Evolutionary conservation across 176 grass and related monocot genomes (phyloP), one percentile per base, ranked within the genome.

Genomic region (Cenchrus americanus): DNA sequence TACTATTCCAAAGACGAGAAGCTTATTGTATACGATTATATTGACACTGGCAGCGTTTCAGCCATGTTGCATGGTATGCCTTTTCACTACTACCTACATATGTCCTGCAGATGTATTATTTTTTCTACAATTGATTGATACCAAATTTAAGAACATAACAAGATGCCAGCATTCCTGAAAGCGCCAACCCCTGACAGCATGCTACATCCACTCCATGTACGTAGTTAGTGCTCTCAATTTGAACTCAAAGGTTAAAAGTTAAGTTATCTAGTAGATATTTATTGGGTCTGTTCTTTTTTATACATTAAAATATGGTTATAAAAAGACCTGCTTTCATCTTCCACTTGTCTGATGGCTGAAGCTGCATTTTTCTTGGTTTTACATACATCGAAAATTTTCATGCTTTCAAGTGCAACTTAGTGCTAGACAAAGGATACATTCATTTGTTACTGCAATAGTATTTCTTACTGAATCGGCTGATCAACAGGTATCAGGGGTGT

Each of bases 1-100:
- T 99, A 94, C 87, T 99, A 95, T 90, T 99, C 96, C 0, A 99
- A 99, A 83, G 96, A 99, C 8, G 96, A 99, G 91, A 99, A 96
- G 91, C 96, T 99, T 69, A 74, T 96, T 0, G 96, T 99, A 81
- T 94, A 92, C 2, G 93, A 99, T 73, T 90, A 96, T 50, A 80
- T 96, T 87, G 46, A 86, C 4, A 82, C 80, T 10, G 83, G 91
- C 77, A 96, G 89, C 40, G 78, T 96, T 60, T 96, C 91, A 15
- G 62, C 82, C 41, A 89, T 92, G 80, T 83, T 99, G 66, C 96
- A 99, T 81, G 96, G 96, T 99, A 98, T 90, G 87, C 12, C 63
- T 82, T 88, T 58, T 75, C 10, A 58, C 58, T 72, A 7, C 55
- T 86, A 77, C 11, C 51, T 85, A 72, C 15, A 78, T 50, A 63